A percentile compares a stretch with the other conserved stretches of the same genome.
Conservation (phyloP, 2,329 filamentous ascomycete genomes). For the Escovopsis sp. region DNA sequence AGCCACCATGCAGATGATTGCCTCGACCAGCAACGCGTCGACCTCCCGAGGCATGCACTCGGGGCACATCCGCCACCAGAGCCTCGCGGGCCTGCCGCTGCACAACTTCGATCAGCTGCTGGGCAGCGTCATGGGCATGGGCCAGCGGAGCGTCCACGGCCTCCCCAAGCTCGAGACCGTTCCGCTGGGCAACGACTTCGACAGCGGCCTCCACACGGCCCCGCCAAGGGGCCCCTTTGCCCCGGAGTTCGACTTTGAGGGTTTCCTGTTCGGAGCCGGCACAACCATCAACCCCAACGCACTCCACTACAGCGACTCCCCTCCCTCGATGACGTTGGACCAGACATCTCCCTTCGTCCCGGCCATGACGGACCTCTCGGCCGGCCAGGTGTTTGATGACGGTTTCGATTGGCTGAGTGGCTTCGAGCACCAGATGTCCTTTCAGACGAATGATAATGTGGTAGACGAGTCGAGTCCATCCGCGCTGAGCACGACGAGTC, state of each 20-base stretch:
- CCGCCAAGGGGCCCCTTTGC: slow-evolving; percentile 50
- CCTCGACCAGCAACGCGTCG: slow-evolving; percentile 37
- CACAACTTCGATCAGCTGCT: slow-evolving; percentile 48
- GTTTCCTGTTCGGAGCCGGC: slow-evolving; percentile 52
- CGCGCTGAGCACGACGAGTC: slow-evolving; percentile 86
- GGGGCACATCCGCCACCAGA: slow-evolving; percentile 58
- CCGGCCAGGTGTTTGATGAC: slow-evolving; percentile 53
- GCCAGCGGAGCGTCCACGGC: slow-evolving; percentile 52
- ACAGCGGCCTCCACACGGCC: slow-evolving; percentile 62
- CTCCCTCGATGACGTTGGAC: slow-evolving; percentile 50
- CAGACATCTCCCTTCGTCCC: slow-evolving; percentile 45
- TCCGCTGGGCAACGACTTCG: slow-evolving; percentile 50
- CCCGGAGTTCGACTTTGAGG: slow-evolving; percentile 32
- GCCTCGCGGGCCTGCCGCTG: slow-evolving; percentile 52
- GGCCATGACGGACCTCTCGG: slow-evolving; percentile 42
- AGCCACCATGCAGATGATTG: slow-evolving; percentile 57
- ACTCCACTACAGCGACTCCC: slow-evolving; percentile 72
- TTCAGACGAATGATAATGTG: slow-evolving; percentile 60
- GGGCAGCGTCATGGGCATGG: slow-evolving; percentile 54
- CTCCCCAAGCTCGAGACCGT: slow-evolving; percentile 76
- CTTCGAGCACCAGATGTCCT: slow-evolving; percentile 63
- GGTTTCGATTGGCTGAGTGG: slow-evolving; percentile 70
- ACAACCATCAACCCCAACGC: slow-evolving; percentile 56
- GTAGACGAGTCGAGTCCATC: slow-evolving; percentile 91
- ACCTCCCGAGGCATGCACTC: slow-evolving; percentile 33